Percentiles rank a stretch among this genome's conserved stretches.
phyloP scores from a whole-genome alignment of 495 filamentous ascomycete genomes.

The Podospora bellae-mahoneyi region DNA sequence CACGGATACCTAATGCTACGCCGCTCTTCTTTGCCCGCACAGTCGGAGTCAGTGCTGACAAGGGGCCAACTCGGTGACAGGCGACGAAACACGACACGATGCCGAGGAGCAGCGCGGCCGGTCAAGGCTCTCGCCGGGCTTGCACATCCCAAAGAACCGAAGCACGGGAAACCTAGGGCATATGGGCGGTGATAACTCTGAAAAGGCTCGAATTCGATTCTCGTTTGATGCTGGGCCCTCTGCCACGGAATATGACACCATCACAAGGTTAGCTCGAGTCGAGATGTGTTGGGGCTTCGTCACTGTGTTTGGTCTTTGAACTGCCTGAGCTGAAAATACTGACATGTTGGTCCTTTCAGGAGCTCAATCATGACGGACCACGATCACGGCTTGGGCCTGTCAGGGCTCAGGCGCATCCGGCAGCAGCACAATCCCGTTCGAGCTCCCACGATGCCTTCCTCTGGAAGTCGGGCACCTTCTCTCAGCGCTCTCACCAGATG shows the following conservation, averaged over 20 bases:
- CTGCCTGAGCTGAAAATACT: slow-evolving; percentile 20
- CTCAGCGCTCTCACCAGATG: slow-evolving; percentile 56
- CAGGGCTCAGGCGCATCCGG: slow-evolving; percentile 88
- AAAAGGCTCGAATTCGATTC: slow-evolving; percentile 49
- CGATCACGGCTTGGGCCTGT: slow-evolving; percentile 57
- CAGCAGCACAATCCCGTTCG: slow-evolving; percentile 67
- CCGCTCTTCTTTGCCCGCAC: slow-evolving; percentile 1
- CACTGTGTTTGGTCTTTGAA: slow-evolving; percentile 19
- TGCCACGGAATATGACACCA: slow-evolving; percentile 48
- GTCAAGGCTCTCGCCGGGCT: slow-evolving; percentile 33
- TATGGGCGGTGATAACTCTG: slow-evolving; percentile 38
- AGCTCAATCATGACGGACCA: slow-evolving; percentile 55
- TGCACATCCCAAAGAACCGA: slow-evolving; percentile 60
- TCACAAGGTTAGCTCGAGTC: slow-evolving; percentile 46
- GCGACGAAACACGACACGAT: slow-evolving; percentile 44
- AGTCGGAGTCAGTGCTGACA: slow-evolving; percentile 24
- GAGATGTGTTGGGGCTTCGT: not conserved
- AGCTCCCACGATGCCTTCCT: slow-evolving; percentile 60
- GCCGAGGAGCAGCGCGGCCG: slow-evolving; percentile 35
- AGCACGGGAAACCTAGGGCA: slow-evolving; percentile 59
- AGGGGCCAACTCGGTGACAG: slow-evolving; percentile 25
- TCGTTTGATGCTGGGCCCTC: slow-evolving; percentile 53
- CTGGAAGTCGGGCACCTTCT: slow-evolving; percentile 60
- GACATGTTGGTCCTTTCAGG: slow-evolving; percentile 36
- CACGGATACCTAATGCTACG: slow-evolving; percentile 11